Evolutionary conservation across 768 basidiomycete genomes (phyloP).

Genomic region (Boletus subparvulus): DNA sequence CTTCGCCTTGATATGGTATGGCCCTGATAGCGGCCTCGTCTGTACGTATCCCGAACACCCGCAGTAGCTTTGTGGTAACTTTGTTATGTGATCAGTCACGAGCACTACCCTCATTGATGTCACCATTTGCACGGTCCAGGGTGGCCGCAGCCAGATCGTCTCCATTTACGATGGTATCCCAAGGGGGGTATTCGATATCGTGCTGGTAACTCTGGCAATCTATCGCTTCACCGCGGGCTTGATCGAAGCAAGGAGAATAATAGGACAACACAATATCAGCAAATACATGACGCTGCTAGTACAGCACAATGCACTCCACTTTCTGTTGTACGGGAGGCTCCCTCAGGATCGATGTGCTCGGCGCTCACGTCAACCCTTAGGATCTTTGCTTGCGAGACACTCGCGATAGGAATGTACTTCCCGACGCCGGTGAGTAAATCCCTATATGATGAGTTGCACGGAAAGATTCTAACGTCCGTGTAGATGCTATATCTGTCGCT

Average conservation of each 20-base stretch:
- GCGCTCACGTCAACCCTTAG: background rate
- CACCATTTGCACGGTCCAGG: background rate
- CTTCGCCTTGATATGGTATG: background rate
- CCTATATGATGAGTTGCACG: background rate
- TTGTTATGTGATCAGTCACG: background rate
- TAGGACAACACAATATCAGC: constrained; percentile 4
- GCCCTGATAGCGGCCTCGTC: background rate
- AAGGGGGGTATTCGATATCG: background rate
- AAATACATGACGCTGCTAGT: constrained; percentile 10
- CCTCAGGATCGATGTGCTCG: background rate
- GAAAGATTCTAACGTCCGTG: background rate
- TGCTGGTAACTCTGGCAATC: constrained; percentile 3
- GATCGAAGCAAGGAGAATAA: background rate
- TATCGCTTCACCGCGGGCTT: constrained; percentile 8
- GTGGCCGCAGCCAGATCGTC: background rate
- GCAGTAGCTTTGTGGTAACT: background rate
- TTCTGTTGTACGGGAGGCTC: constrained; percentile 4
- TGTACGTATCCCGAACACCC: background rate
- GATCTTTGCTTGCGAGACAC: background rate
- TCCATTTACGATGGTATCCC: background rate
- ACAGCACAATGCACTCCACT: constrained; percentile 9
- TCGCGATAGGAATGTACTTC: background rate
- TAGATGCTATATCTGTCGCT: background rate
- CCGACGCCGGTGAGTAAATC: background rate
- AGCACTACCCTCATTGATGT: background rate